A percentile compares a stretch with the other conserved stretches of the same genome.
Evolutionary conservation across 768 basidiomycete species (phyloP).

Genomic region (Panaeolus papilionaceus): DNA sequence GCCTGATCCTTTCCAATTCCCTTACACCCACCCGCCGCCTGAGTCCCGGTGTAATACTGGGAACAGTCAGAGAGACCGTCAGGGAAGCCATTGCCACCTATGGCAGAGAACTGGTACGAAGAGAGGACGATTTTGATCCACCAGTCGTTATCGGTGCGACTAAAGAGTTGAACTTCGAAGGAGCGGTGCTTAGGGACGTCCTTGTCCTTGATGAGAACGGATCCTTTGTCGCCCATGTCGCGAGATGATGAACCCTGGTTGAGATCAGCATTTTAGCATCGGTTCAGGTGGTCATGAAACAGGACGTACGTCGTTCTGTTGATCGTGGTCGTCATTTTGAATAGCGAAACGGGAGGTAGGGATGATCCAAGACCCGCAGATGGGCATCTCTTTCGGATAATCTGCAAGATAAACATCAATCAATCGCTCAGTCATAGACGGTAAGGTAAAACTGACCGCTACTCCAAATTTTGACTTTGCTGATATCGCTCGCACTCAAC

Average conservation of each 20-base stretch:
- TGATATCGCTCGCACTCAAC: slow-evolving; percentile 12
- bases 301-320: slow-evolving; percentile 17
- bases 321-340: slow-evolving; percentile 22
- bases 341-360: slow-evolving; percentile 20
- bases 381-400: slow-evolving; percentile 20
- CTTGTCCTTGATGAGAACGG: slow-evolving; percentile 21
- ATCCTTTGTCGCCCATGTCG: slow-evolving; percentile 19
- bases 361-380: slow-evolving; percentile 20
- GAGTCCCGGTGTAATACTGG: slow-evolving; percentile 16
- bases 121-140: slow-evolving; percentile 19
- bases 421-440: not conserved
- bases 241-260: slow-evolving; percentile 16
- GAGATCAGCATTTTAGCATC: not conserved
- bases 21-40: slow-evolving; percentile 8
- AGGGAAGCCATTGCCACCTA: slow-evolving; percentile 18
- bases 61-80: slow-evolving; percentile 18
- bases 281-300: no score
- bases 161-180: slow-evolving; percentile 18
- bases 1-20: slow-evolving; percentile 15
- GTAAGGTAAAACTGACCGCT: slow-evolving; percentile 10
- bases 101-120: slow-evolving; percentile 14
- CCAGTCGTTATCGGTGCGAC: slow-evolving; percentile 20
- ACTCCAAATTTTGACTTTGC: slow-evolving; percentile 21
- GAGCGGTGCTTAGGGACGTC: slow-evolving; percentile 15
- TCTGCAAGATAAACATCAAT: not conserved